Evolutionary conservation across 2,329 filamentous ascomycete genomes (phyloP), one percentile per base, ranked within the genome.

Genomic region (Colletotrichum graminicola): DNA sequence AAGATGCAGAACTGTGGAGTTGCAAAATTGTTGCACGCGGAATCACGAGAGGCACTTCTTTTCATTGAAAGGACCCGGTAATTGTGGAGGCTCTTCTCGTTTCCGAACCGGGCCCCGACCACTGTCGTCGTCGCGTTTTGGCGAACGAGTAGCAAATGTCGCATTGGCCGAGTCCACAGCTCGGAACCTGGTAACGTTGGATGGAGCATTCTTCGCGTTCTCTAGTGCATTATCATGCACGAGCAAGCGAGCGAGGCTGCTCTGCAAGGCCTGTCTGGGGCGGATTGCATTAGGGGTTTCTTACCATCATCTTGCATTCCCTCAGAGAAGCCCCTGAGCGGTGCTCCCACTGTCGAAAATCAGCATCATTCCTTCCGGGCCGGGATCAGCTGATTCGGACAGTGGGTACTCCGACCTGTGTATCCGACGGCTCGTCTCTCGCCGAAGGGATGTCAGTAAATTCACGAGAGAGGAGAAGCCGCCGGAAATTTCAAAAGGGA

Each of bases 1-100:
- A 60, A 71, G 68, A 71, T 59, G 59, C 65, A 71, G 63, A 68
- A 49, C 60, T 68, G 65, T 71, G 68, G 65, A 60, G 68, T 71
- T 41, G 34, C 59, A 71, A 64, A 71, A 55, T 64, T 65, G 65
- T 64, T 68, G 54, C 68, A 68, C 65, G 59, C 65, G 65, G 68
- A 59, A 71, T 71, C 65, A 71, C 68, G 65, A 71, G 65, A 71
- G 26, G 39, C 29, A 32, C 62, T 63, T 47, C 52, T 55, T 68
- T 60, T 55, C 55, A 68, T 66, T 68, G 68, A 63, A 57, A 59
- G 59, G 59, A 41, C 59, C 68, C 68, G 41, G 6, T 47, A 63
- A 59, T 41, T 71, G 65, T 68, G 68, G 68, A 41, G 52, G 29
- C 23, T 68, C 47, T 59, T 59, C 54, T 68, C 68, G 65, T 71